A percentile compares a stretch with the other conserved stretches of the same genome.
Evolutionary conservation across 768 basidiomycete genomes (phyloP).

Genomic region (Agaricus blazei): DNA sequence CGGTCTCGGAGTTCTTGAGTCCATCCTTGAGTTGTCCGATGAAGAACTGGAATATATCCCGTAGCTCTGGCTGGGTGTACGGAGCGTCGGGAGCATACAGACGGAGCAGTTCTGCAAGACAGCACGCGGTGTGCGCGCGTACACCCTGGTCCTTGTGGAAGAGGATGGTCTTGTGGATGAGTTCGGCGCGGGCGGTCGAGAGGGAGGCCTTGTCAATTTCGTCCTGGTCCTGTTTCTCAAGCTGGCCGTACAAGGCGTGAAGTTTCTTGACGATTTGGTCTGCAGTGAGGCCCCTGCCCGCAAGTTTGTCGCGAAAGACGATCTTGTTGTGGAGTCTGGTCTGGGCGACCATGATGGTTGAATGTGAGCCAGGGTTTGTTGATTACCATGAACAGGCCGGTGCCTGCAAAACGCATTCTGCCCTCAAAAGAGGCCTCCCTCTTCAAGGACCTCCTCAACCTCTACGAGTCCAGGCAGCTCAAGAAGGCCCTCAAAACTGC

Average conservation of each 20-base stretch:
- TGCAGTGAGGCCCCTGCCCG: slow-evolving; percentile 69
- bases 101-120: slow-evolving; percentile 88
- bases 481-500: slow-evolving; percentile 88
- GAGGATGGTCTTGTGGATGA: slow-evolving; percentile 73
- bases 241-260: slow-evolving; percentile 68
- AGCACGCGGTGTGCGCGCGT: slow-evolving; percentile 92
- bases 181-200: slow-evolving; percentile 63
- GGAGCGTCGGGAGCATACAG: slow-evolving; percentile 97
- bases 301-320: slow-evolving; percentile 77
- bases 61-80: slow-evolving; percentile 81
- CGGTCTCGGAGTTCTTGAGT: slow-evolving; percentile 69
- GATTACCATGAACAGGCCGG: slow-evolving; percentile 18
- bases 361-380: slow-evolving; percentile 25
- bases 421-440: slow-evolving; percentile 80
- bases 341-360: slow-evolving; percentile 62
- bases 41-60: slow-evolving; percentile 98
- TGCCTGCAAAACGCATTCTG: slow-evolving; percentile 49
- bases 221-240: slow-evolving; percentile 87
- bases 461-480: slow-evolving; percentile 87
- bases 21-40: slow-evolving; percentile 75
- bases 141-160: slow-evolving; percentile 96
- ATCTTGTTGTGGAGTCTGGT: slow-evolving; percentile 63
- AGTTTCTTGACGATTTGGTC: slow-evolving; percentile 86
- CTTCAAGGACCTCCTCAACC: slow-evolving; percentile 81
- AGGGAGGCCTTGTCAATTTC: slow-evolving; percentile 73